Evolutionary conservation across 306 rosid genomes (phyloP).

Genomic region (Cucurbita argyrosperma): DNA sequence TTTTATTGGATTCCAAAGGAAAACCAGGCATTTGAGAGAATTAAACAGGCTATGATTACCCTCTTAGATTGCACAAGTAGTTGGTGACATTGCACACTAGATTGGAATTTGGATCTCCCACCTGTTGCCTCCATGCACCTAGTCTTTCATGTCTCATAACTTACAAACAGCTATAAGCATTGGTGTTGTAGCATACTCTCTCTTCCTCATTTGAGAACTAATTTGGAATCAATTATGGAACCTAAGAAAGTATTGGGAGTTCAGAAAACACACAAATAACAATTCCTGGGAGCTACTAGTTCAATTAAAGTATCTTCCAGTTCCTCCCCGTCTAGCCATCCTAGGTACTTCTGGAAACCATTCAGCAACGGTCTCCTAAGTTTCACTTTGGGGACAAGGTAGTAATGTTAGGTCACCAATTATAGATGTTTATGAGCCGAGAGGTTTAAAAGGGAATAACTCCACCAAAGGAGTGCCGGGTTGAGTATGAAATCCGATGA

Average conservation of each 20-base stretch:
- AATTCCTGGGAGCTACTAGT: neutral
- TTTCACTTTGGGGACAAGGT: neutral
- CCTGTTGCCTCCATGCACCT: neutral
- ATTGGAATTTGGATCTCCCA: neutral
- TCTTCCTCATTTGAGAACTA: neutral
- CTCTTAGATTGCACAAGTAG: neutral
- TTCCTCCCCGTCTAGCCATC: neutral
- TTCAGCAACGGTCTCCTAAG: neutral
- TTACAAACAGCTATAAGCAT: neutral
- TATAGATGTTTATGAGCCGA: neutral
- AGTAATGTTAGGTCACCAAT: neutral
- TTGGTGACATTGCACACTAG: neutral
- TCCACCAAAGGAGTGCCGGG: neutral
- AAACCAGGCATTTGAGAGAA: neutral
- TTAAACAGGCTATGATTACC: neutral
- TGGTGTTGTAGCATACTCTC: neutral
- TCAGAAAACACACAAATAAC: neutral
- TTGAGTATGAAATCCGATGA: too few relatives aligned
- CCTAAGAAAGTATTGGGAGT: neutral
- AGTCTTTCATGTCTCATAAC: neutral
- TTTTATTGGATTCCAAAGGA: neutral
- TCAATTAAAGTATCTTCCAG: neutral
- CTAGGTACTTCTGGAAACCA: neutral
- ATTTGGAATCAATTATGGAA: neutral
- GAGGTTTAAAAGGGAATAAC: neutral